These are phyloP conservation scores for Trichoderma afroharzianum DNA, from an alignment of 2,329 filamentous ascomycete genomes.

Conservation along the genomic window DNA sequence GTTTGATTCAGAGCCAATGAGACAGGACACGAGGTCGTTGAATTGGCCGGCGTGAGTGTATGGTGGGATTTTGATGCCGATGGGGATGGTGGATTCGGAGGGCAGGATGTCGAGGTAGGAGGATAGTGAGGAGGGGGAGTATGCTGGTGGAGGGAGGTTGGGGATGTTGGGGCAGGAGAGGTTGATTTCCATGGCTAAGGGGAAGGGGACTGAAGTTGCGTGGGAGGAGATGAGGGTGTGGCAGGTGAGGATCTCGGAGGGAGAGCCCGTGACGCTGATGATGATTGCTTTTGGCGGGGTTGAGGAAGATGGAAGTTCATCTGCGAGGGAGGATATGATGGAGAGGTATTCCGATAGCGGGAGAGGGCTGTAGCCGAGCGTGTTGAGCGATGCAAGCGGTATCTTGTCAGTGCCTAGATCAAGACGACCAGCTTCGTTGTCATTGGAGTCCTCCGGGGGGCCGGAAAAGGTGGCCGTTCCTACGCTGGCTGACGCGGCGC, in stretches of 20 bases:
- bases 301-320: neutral
- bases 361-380: slow-evolving; percentile 68
- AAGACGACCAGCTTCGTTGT: neutral
- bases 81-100: slow-evolving; percentile 33
- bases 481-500: neutral
- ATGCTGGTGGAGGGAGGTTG: slow-evolving; percentile 66
- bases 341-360: slow-evolving; percentile 56
- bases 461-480: neutral
- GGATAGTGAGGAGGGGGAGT: slow-evolving; percentile 48
- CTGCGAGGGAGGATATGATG: slow-evolving; percentile 36
- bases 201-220: slow-evolving; percentile 40
- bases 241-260: slow-evolving; percentile 53
- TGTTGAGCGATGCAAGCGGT: slow-evolving; percentile 57
- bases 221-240: slow-evolving; percentile 46
- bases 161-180: slow-evolving; percentile 75
- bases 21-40: slow-evolving; percentile 48
- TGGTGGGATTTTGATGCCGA: slow-evolving; percentile 71
- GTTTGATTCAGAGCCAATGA: slow-evolving; percentile 31
- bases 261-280: slow-evolving; percentile 65
- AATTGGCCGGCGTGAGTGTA: slow-evolving; percentile 71
- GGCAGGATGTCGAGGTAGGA: slow-evolving; percentile 53
- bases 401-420: neutral
- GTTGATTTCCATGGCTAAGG: slow-evolving; percentile 71
- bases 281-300: slow-evolving; percentile 53
- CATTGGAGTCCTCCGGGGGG: neutral